Percentiles rank a stretch among this genome's conserved stretches.
These are phyloP conservation scores for Cylindrotheca fusiformis DNA, from an alignment of 108 stramenopile genomes.

Conservation along the genomic window DNA sequence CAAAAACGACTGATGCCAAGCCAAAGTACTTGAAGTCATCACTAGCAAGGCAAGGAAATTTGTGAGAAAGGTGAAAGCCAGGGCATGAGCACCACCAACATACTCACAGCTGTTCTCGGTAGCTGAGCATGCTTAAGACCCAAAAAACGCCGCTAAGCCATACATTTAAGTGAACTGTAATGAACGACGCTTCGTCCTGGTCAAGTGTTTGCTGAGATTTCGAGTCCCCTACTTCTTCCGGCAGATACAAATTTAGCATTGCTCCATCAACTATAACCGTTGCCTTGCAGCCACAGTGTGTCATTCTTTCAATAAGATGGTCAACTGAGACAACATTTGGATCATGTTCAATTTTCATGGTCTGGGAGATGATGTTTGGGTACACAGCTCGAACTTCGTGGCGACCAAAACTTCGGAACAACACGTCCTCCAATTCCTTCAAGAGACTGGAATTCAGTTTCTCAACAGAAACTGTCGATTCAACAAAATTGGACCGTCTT, in stretches of 20 bases:
- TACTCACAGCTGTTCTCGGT: slow-evolving; percentile 30
- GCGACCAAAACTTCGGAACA: slow-evolving; percentile 52
- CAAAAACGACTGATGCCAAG: slow-evolving; percentile 67
- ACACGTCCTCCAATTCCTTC: slow-evolving; percentile 30
- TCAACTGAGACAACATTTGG: slow-evolving; percentile 41
- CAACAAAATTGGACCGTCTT: slow-evolving; percentile 59
- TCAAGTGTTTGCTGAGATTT: too few relatives aligned
- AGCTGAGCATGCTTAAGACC: slow-evolving; percentile 55
- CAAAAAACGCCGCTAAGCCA: slow-evolving; percentile 73
- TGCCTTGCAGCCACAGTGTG: slow-evolving; percentile 21
- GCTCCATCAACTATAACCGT: slow-evolving; percentile 59
- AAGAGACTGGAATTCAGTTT: slow-evolving; percentile 27
- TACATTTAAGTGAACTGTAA: slow-evolving; percentile 38
- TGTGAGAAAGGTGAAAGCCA: neutral
- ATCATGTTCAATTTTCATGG: slow-evolving; percentile 79
- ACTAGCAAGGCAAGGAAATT: slow-evolving; percentile 10
- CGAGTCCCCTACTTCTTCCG: too few relatives aligned
- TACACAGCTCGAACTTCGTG: slow-evolving; percentile 59
- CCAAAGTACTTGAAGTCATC: slow-evolving; percentile 70
- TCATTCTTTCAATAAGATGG: neutral
- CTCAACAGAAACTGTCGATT: slow-evolving; percentile 55
- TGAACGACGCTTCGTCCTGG: slow-evolving; percentile 36
- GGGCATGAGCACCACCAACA: neutral
- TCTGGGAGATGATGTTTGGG: slow-evolving; percentile 48
- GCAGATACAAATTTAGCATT: slow-evolving; percentile 43